Percentiles rank a stretch among this genome's conserved stretches.
Evolutionary conservation across 352 stramenopile species (phyloP).

Genomic region (Globisporangium paddicum): DNA sequence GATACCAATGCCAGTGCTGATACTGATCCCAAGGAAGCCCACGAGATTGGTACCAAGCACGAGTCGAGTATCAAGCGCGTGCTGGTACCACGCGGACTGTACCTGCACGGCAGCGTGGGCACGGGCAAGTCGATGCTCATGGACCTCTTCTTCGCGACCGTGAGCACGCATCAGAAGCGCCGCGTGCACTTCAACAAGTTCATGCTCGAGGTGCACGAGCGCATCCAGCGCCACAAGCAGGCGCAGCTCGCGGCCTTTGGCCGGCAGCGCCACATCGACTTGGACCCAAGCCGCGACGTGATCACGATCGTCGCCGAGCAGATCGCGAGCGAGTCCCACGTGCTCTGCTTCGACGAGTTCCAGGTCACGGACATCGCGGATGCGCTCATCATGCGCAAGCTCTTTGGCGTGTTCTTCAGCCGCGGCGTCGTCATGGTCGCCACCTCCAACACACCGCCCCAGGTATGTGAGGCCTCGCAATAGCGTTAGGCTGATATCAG

Average conservation of each 20-base stretch:
- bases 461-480: too few species aligned
- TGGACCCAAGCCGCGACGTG: conserved; percentile 61
- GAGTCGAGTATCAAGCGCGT: conserved; percentile 16
- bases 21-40: not conserved
- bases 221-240: conserved; percentile 90
- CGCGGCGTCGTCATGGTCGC: conserved; percentile 92
- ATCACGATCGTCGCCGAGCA: conserved; percentile 79
- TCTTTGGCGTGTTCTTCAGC: conserved; percentile 91
- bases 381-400: conserved; percentile 94
- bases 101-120: conserved; percentile 93
- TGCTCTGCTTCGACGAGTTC: conserved; percentile 98
- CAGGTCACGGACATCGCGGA: conserved; percentile 97
- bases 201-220: conserved; percentile 94
- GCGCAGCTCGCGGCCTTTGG: conserved; percentile 71
- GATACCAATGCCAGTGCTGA: not conserved
- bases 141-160: conserved; percentile 90
- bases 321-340: conserved; percentile 81
- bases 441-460: conserved; percentile 91
- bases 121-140: conserved; percentile 97
- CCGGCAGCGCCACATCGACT: conserved; percentile 85
- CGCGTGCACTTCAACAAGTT: conserved; percentile 98
- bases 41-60: not conserved
- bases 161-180: conserved; percentile 64
- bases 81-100: conserved; percentile 85
- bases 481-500: too few species aligned